Percentiles rank a stretch among this genome's conserved stretches.
Conservation (phyloP, 768 basidiomycete genomes). For the Ramaria sp. region DNA sequence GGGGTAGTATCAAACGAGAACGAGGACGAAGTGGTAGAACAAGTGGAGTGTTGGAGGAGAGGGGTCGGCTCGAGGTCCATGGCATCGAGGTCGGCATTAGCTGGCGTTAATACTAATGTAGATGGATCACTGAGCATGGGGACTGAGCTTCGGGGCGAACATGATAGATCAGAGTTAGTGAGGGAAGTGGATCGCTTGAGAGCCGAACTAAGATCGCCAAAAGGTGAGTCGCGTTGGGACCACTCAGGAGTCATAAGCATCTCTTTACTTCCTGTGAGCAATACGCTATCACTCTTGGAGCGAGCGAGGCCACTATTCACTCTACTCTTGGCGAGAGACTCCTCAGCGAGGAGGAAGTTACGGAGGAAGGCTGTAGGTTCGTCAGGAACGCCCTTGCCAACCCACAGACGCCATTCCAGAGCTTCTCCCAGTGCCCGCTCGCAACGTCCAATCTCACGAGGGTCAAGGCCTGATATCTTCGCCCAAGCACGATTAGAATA, state of each 20-base stretch:
- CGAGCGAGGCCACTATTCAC: slow-evolving; percentile 27
- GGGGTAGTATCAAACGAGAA: slow-evolving; percentile 1
- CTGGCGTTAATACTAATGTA: slow-evolving; percentile 6
- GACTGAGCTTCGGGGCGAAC: background rate
- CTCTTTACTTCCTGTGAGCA: slow-evolving; percentile 11
- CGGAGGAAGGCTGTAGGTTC: slow-evolving; percentile 9
- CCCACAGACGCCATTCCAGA: slow-evolving; percentile 88
- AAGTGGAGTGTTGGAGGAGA: background rate
- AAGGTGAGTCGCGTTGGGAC: background rate
- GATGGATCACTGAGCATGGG: slow-evolving; percentile 6
- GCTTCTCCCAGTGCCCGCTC: slow-evolving; percentile 82
- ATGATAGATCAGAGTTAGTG: background rate
- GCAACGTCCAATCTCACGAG: slow-evolving; percentile 78
- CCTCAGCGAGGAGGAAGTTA: slow-evolving; percentile 8
- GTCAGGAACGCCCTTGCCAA: slow-evolving; percentile 51
- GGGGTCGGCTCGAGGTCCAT: slow-evolving; percentile 5
- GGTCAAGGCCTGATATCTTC: slow-evolving; percentile 79
- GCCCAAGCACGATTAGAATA: slow-evolving; percentile 95
- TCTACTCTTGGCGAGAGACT: background rate
- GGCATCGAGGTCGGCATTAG: slow-evolving; percentile 6
- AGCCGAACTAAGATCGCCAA: background rate
- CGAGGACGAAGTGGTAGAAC: background rate
- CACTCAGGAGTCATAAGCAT: background rate
- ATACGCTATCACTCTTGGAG: slow-evolving; percentile 40
- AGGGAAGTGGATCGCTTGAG: slow-evolving; percentile 6